These are phyloP conservation scores for Hordeum marinum DNA, from an alignment of 176 grass and related monocot species.

Conservation along the genomic window DNA sequence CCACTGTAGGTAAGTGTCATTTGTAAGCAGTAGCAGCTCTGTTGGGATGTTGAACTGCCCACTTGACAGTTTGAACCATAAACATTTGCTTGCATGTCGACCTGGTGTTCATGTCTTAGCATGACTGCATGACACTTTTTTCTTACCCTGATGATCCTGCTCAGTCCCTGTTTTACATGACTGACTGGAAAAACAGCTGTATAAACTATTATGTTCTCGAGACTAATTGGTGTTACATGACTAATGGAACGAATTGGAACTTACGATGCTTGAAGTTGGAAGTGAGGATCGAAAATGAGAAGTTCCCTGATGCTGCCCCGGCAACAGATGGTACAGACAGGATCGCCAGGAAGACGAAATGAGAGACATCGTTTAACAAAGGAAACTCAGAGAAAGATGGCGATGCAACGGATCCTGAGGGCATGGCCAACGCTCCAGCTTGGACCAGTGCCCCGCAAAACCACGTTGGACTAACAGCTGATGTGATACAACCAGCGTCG, in stretches of 20 bases:
- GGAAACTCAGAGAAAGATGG: too few relatives aligned
- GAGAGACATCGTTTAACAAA: conserved; percentile 56
- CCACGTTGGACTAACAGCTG: too few relatives aligned
- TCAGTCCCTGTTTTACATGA: neutral
- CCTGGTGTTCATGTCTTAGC: neutral
- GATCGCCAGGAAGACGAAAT: conserved; percentile 86
- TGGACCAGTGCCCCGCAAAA: too few relatives aligned
- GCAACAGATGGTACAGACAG: conserved; percentile 73
- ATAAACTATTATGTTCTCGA: too few relatives aligned
- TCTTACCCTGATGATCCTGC: neutral
- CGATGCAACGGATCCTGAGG: too few relatives aligned
- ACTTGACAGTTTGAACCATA: neutral
- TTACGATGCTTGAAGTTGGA: conserved; percentile 41
- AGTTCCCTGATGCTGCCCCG: conserved; percentile 63
- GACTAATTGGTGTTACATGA: too few relatives aligned
- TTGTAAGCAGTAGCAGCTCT: neutral
- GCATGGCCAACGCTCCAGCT: too few relatives aligned
- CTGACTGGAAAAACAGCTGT: too few relatives aligned
- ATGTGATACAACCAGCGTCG: too few relatives aligned
- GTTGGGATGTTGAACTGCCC: neutral
- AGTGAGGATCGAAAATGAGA: conserved; percentile 65
- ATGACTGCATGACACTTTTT: neutral
- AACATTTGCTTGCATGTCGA: neutral
- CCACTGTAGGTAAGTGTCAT: too few relatives aligned
- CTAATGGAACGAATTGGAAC: neutral